These are phyloP conservation scores for Venturia carpophila DNA, from an alignment of 2,329 filamentous ascomycete genomes.

Conservation along the genomic window DNA sequence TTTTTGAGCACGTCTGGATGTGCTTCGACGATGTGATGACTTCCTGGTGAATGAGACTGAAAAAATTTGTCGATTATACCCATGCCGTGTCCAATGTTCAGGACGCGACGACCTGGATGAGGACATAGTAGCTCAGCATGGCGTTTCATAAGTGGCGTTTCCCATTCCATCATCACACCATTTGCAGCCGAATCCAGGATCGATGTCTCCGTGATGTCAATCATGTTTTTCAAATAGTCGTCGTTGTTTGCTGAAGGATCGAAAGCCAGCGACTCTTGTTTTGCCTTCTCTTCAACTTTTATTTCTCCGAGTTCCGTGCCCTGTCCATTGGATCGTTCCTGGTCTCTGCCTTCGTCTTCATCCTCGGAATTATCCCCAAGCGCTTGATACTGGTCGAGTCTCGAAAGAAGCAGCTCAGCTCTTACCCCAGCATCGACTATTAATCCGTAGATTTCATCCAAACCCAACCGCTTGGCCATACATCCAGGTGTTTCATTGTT, in stretches of 20 bases:
- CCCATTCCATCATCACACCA: slow-evolving; percentile 49
- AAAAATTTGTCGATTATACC: slow-evolving; percentile 44
- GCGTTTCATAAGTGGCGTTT: slow-evolving; percentile 41
- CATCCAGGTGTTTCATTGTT: slow-evolving; percentile 89
- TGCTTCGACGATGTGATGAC: slow-evolving; percentile 46
- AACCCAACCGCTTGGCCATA: slow-evolving; percentile 62
- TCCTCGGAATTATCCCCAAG: slow-evolving; percentile 52
- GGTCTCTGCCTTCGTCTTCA: slow-evolving; percentile 41
- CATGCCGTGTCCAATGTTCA: slow-evolving; percentile 46
- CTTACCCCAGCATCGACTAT: slow-evolving; percentile 86
- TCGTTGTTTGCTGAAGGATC: slow-evolving; percentile 30
- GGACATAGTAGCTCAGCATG: slow-evolving; percentile 38
- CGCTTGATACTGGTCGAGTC: slow-evolving; percentile 74
- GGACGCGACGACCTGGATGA: slow-evolving; percentile 35
- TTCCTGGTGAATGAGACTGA: slow-evolving; percentile 36
- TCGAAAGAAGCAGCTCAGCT: slow-evolving; percentile 76
- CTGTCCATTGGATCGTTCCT: slow-evolving; percentile 28
- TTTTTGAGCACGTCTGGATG: slow-evolving; percentile 41
- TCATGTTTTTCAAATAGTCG: slow-evolving; percentile 41
- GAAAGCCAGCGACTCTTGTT: slow-evolving; percentile 25
- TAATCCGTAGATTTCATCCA: slow-evolving; percentile 65
- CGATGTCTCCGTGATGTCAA: slow-evolving; percentile 41
- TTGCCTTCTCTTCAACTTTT: slow-evolving; percentile 20
- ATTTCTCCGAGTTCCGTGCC: slow-evolving; percentile 24
- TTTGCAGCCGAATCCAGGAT: slow-evolving; percentile 43